Conservation (phyloP, 2,329 filamentous ascomycete species). For the Fusarium liriodendri region DNA sequence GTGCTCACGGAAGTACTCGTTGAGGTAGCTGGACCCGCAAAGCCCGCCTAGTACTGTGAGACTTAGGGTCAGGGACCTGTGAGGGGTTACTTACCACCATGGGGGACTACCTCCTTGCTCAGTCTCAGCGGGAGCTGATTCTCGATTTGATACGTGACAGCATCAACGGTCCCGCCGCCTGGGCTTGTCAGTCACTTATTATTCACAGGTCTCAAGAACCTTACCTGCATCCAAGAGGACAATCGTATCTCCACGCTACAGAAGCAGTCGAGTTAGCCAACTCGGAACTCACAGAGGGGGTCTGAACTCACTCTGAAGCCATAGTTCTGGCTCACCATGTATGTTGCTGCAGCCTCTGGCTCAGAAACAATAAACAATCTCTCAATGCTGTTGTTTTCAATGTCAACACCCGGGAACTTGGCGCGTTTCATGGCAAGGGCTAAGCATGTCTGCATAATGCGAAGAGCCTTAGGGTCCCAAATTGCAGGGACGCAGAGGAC, state of each 20-base stretch:
- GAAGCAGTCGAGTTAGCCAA: background rate
- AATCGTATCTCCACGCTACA: background rate
- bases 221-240: background rate
- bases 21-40: conserved; percentile 14
- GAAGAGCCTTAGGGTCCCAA: background rate
- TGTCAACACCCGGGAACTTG: background rate
- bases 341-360: conserved; percentile 3
- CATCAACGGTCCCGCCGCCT: conserved; percentile 10
- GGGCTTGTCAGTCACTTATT: background rate
- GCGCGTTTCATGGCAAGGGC: background rate
- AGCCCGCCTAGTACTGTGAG: background rate
- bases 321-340: background rate
- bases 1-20: background rate
- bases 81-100: background rate
- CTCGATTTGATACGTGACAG: background rate
- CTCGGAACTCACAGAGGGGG: background rate
- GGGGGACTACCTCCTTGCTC: background rate
- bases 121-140: background rate
- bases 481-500: conserved; percentile 3
- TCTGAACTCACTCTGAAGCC: background rate
- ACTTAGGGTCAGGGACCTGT: background rate
- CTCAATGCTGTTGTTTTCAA: background rate
- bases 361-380: conserved; percentile 12
- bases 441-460: conserved; percentile 7
- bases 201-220: no score